phyloP scores from a whole-genome alignment of 768 basidiomycete genomes.

The Xerocomellus chrysenteron region DNA sequence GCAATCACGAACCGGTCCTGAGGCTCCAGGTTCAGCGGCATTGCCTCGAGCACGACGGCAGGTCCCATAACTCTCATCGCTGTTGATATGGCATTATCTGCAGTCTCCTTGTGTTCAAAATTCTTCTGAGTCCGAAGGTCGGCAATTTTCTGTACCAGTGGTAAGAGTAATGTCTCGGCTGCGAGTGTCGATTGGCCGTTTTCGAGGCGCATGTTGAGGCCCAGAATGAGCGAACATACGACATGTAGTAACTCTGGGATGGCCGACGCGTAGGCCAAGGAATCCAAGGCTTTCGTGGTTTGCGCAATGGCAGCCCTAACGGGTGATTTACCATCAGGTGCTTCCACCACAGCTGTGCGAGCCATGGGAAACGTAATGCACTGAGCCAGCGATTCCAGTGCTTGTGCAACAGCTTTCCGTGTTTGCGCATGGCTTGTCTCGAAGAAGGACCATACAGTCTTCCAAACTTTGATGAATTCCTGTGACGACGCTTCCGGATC shows the following conservation, averaged over 20 bases:
- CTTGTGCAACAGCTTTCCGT: constrained; percentile 61
- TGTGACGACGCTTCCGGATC: constrained; percentile 49
- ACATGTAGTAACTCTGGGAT: constrained; percentile 80
- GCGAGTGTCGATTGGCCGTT: constrained; percentile 48
- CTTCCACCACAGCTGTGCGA: constrained; percentile 47
- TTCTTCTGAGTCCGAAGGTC: constrained; percentile 73
- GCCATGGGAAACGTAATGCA: constrained; percentile 73
- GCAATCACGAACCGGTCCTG: constrained; percentile 59
- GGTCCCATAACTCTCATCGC: constrained; percentile 89
- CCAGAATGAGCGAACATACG: constrained; percentile 64
- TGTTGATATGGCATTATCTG: constrained; percentile 72
- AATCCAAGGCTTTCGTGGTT: constrained; percentile 64
- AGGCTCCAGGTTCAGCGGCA: constrained; percentile 88
- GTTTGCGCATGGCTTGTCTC: constrained; percentile 63
- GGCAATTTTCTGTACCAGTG: constrained; percentile 68
- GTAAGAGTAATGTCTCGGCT: constrained; percentile 67
- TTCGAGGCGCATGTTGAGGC: constrained; percentile 52
- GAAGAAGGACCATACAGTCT: constrained; percentile 71
- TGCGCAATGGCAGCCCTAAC: constrained; percentile 64
- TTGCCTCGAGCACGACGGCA: constrained; percentile 61
- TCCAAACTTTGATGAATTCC: constrained; percentile 70
- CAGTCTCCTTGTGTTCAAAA: constrained; percentile 90
- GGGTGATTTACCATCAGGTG: constrained; percentile 47
- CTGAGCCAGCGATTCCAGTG: constrained; percentile 61
- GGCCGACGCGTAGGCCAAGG: constrained; percentile 68